A percentile compares a stretch with the other conserved stretches of the same genome.
Conservation (phyloP, 2,329 filamentous ascomycete genomes). For the Eutypa lata region DNA sequence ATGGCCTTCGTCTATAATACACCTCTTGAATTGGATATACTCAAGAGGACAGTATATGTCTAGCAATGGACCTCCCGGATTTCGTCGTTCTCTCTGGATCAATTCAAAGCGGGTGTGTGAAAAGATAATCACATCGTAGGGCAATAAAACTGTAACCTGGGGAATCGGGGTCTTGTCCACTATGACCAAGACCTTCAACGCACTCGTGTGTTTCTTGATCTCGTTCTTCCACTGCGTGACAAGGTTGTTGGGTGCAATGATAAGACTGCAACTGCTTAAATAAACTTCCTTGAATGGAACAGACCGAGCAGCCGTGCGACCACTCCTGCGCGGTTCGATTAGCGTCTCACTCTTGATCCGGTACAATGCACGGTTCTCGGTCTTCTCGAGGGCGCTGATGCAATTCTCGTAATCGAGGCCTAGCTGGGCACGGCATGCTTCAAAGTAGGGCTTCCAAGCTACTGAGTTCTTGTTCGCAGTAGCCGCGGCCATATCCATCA, state of each 20-base stretch:
- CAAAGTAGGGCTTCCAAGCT: slow-evolving; percentile 68
- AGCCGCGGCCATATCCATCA: slow-evolving; percentile 75
- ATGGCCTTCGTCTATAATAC: slow-evolving; percentile 92
- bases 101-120: slow-evolving; percentile 70
- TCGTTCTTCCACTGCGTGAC: slow-evolving; percentile 81
- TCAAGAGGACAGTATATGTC: slow-evolving; percentile 58
- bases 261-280: slow-evolving; percentile 67
- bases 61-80: slow-evolving; percentile 24
- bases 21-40: slow-evolving; percentile 76
- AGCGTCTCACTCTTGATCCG: slow-evolving; percentile 38
- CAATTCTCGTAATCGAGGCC: slow-evolving; percentile 54
- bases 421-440: slow-evolving; percentile 39
- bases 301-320: slow-evolving; percentile 30
- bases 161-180: slow-evolving; percentile 56
- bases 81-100: slow-evolving; percentile 46
- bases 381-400: slow-evolving; percentile 47
- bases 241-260: slow-evolving; percentile 81
- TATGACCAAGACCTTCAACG: slow-evolving; percentile 64
- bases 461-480: slow-evolving; percentile 63
- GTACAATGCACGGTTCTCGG: slow-evolving; percentile 57
- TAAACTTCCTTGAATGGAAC: slow-evolving; percentile 48
- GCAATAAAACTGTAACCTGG: slow-evolving; percentile 51
- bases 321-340: slow-evolving; percentile 36
- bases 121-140: slow-evolving; percentile 76
- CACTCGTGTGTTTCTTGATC: slow-evolving; percentile 71